Conservation (phyloP, 2,329 filamentous ascomycete species). For the Neospermospora avenae region DNA sequence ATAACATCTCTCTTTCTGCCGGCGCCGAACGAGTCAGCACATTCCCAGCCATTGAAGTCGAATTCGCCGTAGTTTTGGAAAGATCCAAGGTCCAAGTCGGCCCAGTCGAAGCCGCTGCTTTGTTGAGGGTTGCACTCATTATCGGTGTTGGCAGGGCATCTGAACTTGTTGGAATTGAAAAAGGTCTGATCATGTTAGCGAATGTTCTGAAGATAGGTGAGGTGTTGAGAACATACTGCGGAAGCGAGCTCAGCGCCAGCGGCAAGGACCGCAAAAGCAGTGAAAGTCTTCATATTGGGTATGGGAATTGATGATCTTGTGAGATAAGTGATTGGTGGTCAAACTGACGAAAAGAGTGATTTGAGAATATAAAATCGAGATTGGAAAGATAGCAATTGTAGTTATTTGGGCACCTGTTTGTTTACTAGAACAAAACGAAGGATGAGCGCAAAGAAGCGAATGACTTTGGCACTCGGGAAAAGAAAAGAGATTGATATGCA, state of each 20-base stretch:
- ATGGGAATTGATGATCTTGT: not conserved
- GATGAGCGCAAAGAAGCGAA: constrained; percentile 42
- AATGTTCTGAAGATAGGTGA: not conserved
- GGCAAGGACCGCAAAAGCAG: constrained; percentile 44
- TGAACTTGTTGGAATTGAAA: constrained; percentile 53
- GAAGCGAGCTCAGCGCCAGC: constrained; percentile 45
- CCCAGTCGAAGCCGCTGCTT: constrained; percentile 69
- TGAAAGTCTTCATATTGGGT: constrained; percentile 21
- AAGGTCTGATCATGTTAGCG: constrained; percentile 36
- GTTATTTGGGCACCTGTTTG: constrained; percentile 10
- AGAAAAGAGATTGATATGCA: constrained; percentile 24
- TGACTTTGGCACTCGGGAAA: constrained; percentile 40
- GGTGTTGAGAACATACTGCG: constrained; percentile 34
- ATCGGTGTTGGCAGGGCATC: constrained; percentile 67
- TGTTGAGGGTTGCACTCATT: constrained; percentile 75
- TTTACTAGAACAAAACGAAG: constrained; percentile 35
- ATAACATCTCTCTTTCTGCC: constrained; percentile 51
- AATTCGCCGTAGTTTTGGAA: constrained; percentile 70
- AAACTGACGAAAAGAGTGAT: constrained; percentile 22
- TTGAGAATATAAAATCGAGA: constrained; percentile 14
- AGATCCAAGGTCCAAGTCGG: constrained; percentile 54
- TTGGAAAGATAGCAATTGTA: constrained; percentile 31
- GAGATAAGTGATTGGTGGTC: constrained; percentile 8
- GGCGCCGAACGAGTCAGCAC: constrained; percentile 53
- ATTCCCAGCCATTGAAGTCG: constrained; percentile 70